Conservation (phyloP, 2,329 filamentous ascomycete species). For the Aspergillus sp. region DNA sequence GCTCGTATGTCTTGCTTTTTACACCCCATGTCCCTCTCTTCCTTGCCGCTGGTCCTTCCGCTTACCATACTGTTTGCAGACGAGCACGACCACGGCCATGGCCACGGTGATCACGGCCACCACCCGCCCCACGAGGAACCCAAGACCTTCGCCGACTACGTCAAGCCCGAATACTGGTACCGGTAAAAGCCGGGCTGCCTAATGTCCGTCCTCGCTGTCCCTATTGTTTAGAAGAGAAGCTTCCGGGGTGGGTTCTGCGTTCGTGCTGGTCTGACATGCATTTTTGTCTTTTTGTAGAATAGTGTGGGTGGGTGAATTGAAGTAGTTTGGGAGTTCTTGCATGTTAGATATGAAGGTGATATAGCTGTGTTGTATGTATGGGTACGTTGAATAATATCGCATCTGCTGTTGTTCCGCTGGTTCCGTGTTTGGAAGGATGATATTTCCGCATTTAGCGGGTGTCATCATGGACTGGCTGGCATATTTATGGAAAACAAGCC, state of each 20-base stretch:
- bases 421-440: too few species aligned
- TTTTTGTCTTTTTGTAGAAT: constrained; percentile 17
- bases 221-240: background rate
- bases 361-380: too few species aligned
- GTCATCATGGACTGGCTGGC: too few species aligned
- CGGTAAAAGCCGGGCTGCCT: too few species aligned
- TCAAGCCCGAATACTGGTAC: constrained; percentile 92
- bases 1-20: constrained; percentile 46
- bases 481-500: too few species aligned
- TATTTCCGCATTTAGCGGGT: too few species aligned
- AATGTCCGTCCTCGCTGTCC: background rate
- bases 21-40: background rate
- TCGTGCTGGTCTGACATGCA: constrained; percentile 4
- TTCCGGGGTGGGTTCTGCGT: constrained; percentile 1
- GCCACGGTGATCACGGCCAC: constrained; percentile 19
- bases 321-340: background rate
- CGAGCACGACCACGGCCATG: constrained; percentile 31
- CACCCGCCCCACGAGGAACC: constrained; percentile 61
- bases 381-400: too few species aligned
- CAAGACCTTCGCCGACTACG: constrained; percentile 93
- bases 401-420: too few species aligned
- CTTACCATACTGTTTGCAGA: constrained; percentile 18
- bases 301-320: constrained; percentile 13
- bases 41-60: background rate
- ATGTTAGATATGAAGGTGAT: background rate